Evolutionary conservation across 352 stramenopile genomes (phyloP).

Genomic region (Phytophthora agathidicida): DNA sequence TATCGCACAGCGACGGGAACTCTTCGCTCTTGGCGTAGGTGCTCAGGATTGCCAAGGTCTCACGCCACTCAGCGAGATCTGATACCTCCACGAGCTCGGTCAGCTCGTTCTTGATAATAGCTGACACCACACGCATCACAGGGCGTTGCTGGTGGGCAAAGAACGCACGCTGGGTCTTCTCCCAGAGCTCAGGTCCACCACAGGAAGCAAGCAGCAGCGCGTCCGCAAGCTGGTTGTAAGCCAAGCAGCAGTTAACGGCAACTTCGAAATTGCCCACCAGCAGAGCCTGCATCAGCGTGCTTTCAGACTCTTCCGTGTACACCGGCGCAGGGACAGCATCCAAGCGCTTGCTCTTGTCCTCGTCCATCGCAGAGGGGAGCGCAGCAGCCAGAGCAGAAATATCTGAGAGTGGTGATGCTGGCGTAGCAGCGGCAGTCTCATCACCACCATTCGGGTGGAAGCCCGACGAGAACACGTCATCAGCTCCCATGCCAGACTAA

Average conservation of each 20-base stretch:
- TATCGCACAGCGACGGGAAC: slow-evolving; percentile 95
- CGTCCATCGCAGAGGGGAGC: slow-evolving; percentile 54
- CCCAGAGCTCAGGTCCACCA: slow-evolving; percentile 95
- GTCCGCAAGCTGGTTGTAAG: slow-evolving; percentile 96
- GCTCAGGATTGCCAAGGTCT: slow-evolving; percentile 97
- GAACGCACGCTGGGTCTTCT: slow-evolving; percentile 95
- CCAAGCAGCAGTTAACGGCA: slow-evolving; percentile 97
- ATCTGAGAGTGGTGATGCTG: slow-evolving; percentile 50
- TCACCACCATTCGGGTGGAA: slow-evolving; percentile 54
- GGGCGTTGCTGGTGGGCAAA: slow-evolving; percentile 91
- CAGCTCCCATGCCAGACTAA: slow-evolving; percentile 62
- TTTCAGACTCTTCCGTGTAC: slow-evolving; percentile 92
- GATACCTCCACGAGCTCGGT: slow-evolving; percentile 84
- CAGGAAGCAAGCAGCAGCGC: slow-evolving; percentile 94
- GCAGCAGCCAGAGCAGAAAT: slow-evolving; percentile 54
- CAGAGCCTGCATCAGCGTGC: slow-evolving; percentile 94
- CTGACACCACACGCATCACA: slow-evolving; percentile 96
- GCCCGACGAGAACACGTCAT: slow-evolving; percentile 81
- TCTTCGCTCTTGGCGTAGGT: slow-evolving; percentile 98
- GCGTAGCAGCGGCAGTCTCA: slow-evolving; percentile 21
- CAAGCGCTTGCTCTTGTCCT: slow-evolving; percentile 77
- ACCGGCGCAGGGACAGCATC: slow-evolving; percentile 66
- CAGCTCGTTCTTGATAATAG: slow-evolving; percentile 96
- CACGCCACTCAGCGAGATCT: slow-evolving; percentile 94
- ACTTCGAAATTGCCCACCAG: slow-evolving; percentile 98